Percentiles rank a stretch among this genome's conserved stretches.
These are phyloP conservation scores for Annulohypoxylon truncatum DNA, from an alignment of 2,329 filamentous ascomycete species.

Conservation along the genomic window DNA sequence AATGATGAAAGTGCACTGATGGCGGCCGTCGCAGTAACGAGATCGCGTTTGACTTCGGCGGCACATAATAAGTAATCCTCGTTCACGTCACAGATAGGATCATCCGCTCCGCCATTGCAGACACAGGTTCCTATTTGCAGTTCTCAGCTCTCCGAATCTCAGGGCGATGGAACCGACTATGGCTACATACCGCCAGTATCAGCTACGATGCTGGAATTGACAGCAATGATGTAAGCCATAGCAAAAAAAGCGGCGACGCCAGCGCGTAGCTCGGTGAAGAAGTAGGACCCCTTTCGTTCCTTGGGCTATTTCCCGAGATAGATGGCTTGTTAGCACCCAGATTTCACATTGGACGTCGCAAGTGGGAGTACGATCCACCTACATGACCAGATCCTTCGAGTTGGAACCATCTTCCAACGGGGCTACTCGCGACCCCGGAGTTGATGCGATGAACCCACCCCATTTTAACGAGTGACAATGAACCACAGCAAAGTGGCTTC, in stretches of 20 bases:
- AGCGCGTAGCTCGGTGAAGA: constrained; percentile 86
- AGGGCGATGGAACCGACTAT: constrained; percentile 69
- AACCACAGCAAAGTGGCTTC: neutral
- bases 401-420: constrained; percentile 78
- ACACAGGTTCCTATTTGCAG: constrained; percentile 78
- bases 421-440: constrained; percentile 69
- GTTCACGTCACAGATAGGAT: constrained; percentile 66
- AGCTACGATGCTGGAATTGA: constrained; percentile 48
- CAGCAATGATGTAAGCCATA: constrained; percentile 67
- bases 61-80: constrained; percentile 72
- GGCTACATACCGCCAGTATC: constrained; percentile 45
- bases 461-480: constrained; percentile 51
- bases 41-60: constrained; percentile 75
- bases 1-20: constrained; percentile 84
- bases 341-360: neutral
- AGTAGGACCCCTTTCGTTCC: constrained; percentile 79
- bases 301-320: constrained; percentile 61
- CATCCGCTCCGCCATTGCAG: constrained; percentile 66
- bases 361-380: constrained; percentile 53
- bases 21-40: constrained; percentile 86
- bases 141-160: constrained; percentile 69
- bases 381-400: constrained; percentile 87
- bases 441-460: constrained; percentile 64
- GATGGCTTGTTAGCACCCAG: constrained; percentile 39
- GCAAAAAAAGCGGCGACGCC: constrained; percentile 79